A percentile compares a stretch with the other conserved stretches of the same genome.
Conservation (phyloP, 2,329 filamentous ascomycete species). For the Pseudocercospora musae region DNA sequence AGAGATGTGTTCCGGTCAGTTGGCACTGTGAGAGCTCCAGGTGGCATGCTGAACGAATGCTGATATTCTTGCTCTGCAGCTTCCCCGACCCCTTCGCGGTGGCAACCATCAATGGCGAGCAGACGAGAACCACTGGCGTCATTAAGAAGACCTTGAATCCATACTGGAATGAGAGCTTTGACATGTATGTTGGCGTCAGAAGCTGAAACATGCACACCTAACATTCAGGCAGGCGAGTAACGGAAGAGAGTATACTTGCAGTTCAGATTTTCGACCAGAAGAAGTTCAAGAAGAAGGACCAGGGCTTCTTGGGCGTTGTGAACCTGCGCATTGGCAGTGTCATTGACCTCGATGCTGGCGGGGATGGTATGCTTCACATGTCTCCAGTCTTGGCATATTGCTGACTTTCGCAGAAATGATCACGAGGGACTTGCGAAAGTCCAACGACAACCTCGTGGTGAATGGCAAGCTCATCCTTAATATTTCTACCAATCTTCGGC, state of each 20-base stretch:
- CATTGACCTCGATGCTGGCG: slow-evolving; percentile 82
- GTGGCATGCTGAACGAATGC: slow-evolving; percentile 11
- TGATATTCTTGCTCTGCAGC: slow-evolving; percentile 53
- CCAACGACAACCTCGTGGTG: slow-evolving; percentile 94
- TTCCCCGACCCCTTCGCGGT: slow-evolving; percentile 98
- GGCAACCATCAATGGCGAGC: slow-evolving; percentile 93
- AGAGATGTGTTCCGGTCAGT: slow-evolving; percentile 95
- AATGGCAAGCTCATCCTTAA: slow-evolving; percentile 98
- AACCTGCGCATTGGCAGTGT: slow-evolving; percentile 94
- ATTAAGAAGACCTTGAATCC: slow-evolving; percentile 97
- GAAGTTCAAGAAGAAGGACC: slow-evolving; percentile 99
- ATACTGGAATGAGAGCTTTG: slow-evolving; percentile 99
- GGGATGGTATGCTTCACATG: slow-evolving; percentile 68
- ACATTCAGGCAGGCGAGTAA: slow-evolving; percentile 64
- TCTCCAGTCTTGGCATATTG: background rate
- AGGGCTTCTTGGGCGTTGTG: slow-evolving; percentile 95
- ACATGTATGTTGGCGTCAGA: slow-evolving; percentile 67
- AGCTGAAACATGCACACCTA: slow-evolving; percentile 1
- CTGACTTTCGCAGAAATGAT: slow-evolving; percentile 71
- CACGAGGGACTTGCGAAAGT: slow-evolving; percentile 93
- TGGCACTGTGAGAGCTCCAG: slow-evolving; percentile 7
- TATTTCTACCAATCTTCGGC: slow-evolving; percentile 81
- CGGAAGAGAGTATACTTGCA: slow-evolving; percentile 92
- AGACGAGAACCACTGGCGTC: slow-evolving; percentile 95
- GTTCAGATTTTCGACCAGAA: slow-evolving; percentile 99